Base-by-base conservation (phyloP, 2,329 filamentous ascomycete species). In the Purpureocillium takamizusanense region DNA sequence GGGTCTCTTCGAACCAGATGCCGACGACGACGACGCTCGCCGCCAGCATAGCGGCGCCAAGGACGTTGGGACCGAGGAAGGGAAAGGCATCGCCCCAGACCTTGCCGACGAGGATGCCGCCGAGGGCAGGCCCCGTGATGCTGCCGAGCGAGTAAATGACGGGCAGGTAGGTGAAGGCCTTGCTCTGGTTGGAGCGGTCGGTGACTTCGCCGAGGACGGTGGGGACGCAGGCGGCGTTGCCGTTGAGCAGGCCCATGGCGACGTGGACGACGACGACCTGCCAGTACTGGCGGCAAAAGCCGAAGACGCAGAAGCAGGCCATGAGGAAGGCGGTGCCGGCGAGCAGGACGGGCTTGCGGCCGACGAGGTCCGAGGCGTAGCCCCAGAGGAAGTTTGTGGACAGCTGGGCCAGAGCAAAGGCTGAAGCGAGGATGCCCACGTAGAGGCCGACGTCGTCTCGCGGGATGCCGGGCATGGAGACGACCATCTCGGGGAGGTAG, bases 191-290 rank as follows among this genome's bases (percentile, higher is more conserved):
- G 46, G 83, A 92, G 39, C 87, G 79, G 56, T 97, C 89, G 2
- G 92, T 98, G 37, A 98, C 83, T 60, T 98, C 92, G 31, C 92
- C 92, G 35, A 98, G 62, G 35, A 90, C 94, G 0, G 92, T 95
- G 7, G 87, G 90, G 12, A 98, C 88, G 11, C 95, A 81, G 4
- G 87, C 90, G 23, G 92, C 88, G 52, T 98, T 98, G 37, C 92
- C 92, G 58, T 97, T 98, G 37, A 95, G 77, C 38, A 94, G 58
- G 4, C 92, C 92, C 88, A 97, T 95, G 46, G 89, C 66, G 2
- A 83, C 77, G 56, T 98, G 92, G 1, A 95, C 86, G 13, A 86
- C 46, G 12, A 97, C 72, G 3, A 94, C 81, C 58, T 97, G 89
- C 76, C 81, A 86, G 43, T 95, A 76, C 2, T 73, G 81, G 44